Base-by-base conservation (phyloP, 805 yeast genomes). In the Myxozyma monticola region DNA sequence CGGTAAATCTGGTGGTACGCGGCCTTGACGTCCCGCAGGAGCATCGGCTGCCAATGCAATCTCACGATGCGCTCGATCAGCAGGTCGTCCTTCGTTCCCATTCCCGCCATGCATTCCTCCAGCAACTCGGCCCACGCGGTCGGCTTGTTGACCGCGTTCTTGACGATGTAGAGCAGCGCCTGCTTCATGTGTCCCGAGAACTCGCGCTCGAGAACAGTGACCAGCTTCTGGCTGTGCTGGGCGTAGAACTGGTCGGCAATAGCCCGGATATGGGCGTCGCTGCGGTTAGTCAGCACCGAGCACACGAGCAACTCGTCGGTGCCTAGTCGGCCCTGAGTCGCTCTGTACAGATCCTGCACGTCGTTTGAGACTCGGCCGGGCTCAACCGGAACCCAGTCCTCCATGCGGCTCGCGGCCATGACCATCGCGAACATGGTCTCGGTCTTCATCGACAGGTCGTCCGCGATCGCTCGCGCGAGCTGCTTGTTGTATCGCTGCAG, bases 131-230 rank as follows among this genome's bases (percentile, higher is more conserved):
- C 62, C 37, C 43, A 52, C 30, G 48, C 47, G 20, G 39, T 38
- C 18, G 56, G 45, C 28, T 17, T 18, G 48, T 59, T 54, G 5
- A 49, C 41, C 1, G 62, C 62, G 24, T 28, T 34, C 45, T 45
- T 46, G 45, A 59, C 59, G 34, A 59, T 59, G 21, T 56, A 48
- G 7, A 46, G 44, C 25, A 59, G 43, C 12, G 60, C 62, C 21
- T 55, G 31, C 41, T 56, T 38, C 62, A 59, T 59, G 40, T 59
- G 62, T 6, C 62, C 62, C 4, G 62, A 59, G 21, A 59, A 52
- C 40, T 56, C 53, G 17, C 37, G 37, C 28, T 52, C 50, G 26
- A 59, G 57, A 6, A 42, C 54, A 4, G 39, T 44, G 0, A 53
- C 54, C 10, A 59, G 51, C 12, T 49, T 51, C 34, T 42, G 48